Evolutionary conservation across 495 filamentous ascomycete species (phyloP), one percentile per base, ranked within the genome.

Genomic region (Pyrenula aspistea): DNA sequence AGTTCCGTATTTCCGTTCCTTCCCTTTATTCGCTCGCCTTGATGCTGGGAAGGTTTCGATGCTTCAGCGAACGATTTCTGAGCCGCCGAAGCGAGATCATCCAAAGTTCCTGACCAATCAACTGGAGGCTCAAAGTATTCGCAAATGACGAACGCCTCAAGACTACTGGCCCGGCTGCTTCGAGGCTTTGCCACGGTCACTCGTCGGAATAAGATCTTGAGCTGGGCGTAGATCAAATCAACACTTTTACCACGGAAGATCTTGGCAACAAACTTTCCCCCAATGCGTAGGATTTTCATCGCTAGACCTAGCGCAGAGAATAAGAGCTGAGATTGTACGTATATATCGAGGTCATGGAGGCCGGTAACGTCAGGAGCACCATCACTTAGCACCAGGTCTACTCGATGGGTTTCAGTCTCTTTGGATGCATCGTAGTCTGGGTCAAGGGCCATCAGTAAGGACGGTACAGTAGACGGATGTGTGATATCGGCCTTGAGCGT

Each of bases 291-390:
- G 31, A 96, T 89, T 65, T 90, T 92, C 10, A 95, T 76, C 10
- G 93, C 88, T 1, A 98, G 82, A 66, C 95, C 95, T 15, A 98
- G 78, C 0, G 93, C 93, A 1, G 91, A 87, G 67, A 91, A 95
- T 54, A 98, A 85, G 20, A 98, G 81, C 70, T 96, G 92, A 2
- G 88, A 89, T 69, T 98, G 93, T 19, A 98, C 86, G 68, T 97
- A 97, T 62, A 96, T 96, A 68, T 98, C 93, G 8, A 98, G 78
- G 69, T 98, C 93, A 67, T 98, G 93, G 2, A 98, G 75, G 22
- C 93, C 93, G 0, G 93, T 98, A 42, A 97, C 94, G 65, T 98
- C 93, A 8, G 93, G 93, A 0, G 93, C 93, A 42, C 93, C 93
- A 61, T 98, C 93, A 53, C 88, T 93, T 55, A 98, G 79, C 24